A percentile compares a stretch with the other conserved stretches of the same genome.
These are phyloP conservation scores for Fusarium domesticum DNA, from an alignment of 2,329 filamentous ascomycete genomes.

Conservation along the genomic window DNA sequence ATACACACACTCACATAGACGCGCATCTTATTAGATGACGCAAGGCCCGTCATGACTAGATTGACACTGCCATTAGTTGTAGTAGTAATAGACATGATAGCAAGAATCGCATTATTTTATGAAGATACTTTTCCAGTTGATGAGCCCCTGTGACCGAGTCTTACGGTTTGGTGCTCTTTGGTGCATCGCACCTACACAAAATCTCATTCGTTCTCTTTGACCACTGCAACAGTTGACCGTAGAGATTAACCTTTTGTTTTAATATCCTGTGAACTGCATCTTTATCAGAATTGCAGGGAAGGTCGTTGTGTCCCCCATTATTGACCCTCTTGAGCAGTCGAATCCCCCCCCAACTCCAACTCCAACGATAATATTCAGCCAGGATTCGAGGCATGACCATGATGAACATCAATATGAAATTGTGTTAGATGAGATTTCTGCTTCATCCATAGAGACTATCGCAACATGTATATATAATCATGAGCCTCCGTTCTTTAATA, in stretches of 20 bases:
- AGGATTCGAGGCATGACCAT: too few species aligned
- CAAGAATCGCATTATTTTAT: conserved; percentile 1
- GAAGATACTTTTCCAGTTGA: neutral
- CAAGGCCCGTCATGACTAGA: conserved; percentile 16
- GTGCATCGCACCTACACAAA: too few species aligned
- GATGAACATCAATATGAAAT: conserved; percentile 16
- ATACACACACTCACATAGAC: conserved; percentile 16
- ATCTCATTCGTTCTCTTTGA: too few species aligned
- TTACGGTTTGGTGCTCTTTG: too few species aligned
- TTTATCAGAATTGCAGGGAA: too few species aligned
- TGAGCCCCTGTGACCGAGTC: neutral
- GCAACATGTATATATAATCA: conserved; percentile 15
- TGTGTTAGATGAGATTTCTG: conserved; percentile 23
- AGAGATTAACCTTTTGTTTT: too few species aligned
- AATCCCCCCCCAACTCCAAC: too few species aligned
- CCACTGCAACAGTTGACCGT: too few species aligned
- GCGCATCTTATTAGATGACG: conserved; percentile 23
- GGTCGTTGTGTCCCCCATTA: too few species aligned
- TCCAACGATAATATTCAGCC: too few species aligned
- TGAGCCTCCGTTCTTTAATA: conserved; percentile 14
- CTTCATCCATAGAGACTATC: conserved; percentile 6
- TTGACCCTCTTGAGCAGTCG: too few species aligned
- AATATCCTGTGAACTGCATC: too few species aligned
- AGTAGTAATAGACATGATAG: conserved; percentile 32
- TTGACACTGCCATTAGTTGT: conserved; percentile 26